Evolutionary conservation across 1,139 yeast species (phyloP), one percentile per base, ranked within the genome.

Genomic region (Hansenula sp.): DNA sequence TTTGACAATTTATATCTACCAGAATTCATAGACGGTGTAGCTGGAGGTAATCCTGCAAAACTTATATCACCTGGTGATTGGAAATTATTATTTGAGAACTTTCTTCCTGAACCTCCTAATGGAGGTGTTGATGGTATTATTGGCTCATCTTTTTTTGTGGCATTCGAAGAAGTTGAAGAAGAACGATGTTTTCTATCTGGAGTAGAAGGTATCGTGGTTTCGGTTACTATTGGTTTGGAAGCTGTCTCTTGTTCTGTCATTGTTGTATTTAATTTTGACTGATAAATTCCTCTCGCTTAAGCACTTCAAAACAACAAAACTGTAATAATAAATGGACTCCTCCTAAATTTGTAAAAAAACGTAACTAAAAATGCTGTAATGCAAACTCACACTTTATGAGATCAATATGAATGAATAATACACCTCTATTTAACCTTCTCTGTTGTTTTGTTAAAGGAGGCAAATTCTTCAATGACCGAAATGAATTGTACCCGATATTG

Each of bases 61-160:
- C n/a, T n/a, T n/a, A n/a, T 40, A 11, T 45, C 47, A 8, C 39
- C 48, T 12, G 52, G 52, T 3, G 52, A 47, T 22, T 39, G 41
- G 21, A 40, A 49, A 2, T 18, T 33, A 3, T 27, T 20, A n/a
- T 37, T 14, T 21, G 39, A 17, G 14, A 38, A 31, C 12, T 28
- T 33, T 20, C 38, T 33, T 18, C 17, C 29, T 6, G 44, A 27
- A 4, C 14, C n/a, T n/a, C n/a, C 29, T 2, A n/a, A 31, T 12
- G 52, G 51, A n/a, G 57, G 57, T n/a, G 57, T 51, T 11, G 38
- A 28, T 16, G 57, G 55, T 25, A 43, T 38, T 20, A 36, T 27
- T 29, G 20, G 28, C 20, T 19, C 40, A 19, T 25, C 29, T 9
- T 36, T 24, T 3, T 32, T 36, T n/a, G 7, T 29, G 29, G 29